Evolutionary conservation across 176 grass and related monocot genomes (phyloP), one percentile per base, ranked within the genome.

Genomic region (Cymbopogon citratus): DNA sequence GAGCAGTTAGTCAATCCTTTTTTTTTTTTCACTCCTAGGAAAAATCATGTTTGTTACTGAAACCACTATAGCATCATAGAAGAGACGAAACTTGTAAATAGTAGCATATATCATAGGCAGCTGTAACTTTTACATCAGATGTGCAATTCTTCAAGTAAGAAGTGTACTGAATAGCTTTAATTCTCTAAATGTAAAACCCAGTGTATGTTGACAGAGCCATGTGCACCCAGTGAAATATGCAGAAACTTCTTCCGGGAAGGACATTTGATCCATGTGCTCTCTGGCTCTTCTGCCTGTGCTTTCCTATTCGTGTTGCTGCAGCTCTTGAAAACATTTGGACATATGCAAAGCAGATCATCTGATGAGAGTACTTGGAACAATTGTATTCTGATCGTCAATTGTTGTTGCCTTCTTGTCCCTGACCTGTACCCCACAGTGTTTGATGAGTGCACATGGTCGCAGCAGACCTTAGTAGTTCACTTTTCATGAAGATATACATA

Each of bases 321-420:
- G 51, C 21, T 16, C 14, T 75, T 49, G 15, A 60, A 66, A 78
- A 38, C 78, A 57, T 80, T 82, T 78, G 73, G 73, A 86, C 81
- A 60, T 78, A 78, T 62, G 67, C 38, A 78, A 61, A 67, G 46
- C 66, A 60, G 57, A 67, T 18, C 36, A 31, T 78, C 82, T 77
- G 65, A 77, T 63, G 33, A 28, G 51, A 28, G 62, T 51, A 79
- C 36, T 59, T 66, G 60, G 63, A 81, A 74, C 74, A 74, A 83
- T 66, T 41, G n/a, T 75, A 78, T 60, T 90, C 60, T 90, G 88
- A 51, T 74, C 24, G 36, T 66, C 41, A 35, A n/a, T 76, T 82
- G 72, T 73, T 86, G 59, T 66, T 71, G 27, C 28, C 24, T 49
- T 41, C 40, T 73, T 68, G 66, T 74, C 36, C 45, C 38, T 75